A percentile compares a stretch with the other conserved stretches of the same genome.
Conservation (phyloP, 176 grass and related monocot species). For the Oryza rufipogon region DNA sequence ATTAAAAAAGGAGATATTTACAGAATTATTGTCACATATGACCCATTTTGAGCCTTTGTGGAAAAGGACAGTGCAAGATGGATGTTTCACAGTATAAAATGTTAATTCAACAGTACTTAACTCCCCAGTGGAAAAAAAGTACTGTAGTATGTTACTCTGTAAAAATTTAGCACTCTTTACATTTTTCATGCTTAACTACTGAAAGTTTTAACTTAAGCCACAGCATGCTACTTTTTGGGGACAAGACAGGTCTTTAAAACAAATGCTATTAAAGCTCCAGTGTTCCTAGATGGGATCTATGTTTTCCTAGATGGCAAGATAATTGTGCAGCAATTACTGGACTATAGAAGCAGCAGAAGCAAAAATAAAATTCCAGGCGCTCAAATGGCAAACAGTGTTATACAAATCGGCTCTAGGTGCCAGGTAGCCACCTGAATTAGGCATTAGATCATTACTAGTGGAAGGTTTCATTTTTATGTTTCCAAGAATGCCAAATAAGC, state of each 20-base stretch:
- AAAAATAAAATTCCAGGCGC: not conserved
- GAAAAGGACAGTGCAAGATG: constrained; percentile 4
- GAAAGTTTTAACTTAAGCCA: not conserved
- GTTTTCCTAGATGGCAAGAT: not conserved
- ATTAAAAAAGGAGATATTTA: not conserved
- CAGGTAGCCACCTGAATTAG: too few relatives aligned
- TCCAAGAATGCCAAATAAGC: too few relatives aligned
- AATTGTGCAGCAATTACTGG: not conserved
- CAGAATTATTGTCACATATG: not conserved
- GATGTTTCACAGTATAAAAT: not conserved
- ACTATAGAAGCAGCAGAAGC: not conserved
- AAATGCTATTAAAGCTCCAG: not conserved
- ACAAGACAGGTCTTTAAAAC: not conserved
- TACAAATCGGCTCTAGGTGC: too few relatives aligned
- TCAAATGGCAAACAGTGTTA: too few relatives aligned
- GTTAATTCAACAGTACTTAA: not conserved
- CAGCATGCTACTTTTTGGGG: not conserved
- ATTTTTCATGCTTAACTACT: not conserved
- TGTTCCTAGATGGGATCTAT: not conserved
- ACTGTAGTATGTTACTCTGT: not conserved
- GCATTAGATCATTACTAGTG: not conserved
- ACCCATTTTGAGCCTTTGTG: not conserved
- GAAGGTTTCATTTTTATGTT: too few relatives aligned
- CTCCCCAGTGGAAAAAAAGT: not conserved
- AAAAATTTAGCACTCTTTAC: not conserved